Percentiles rank a stretch among this genome's conserved stretches.
Evolutionary conservation across 345 rosid species (phyloP).

Genomic region (Sisymbrium altissimum): DNA sequence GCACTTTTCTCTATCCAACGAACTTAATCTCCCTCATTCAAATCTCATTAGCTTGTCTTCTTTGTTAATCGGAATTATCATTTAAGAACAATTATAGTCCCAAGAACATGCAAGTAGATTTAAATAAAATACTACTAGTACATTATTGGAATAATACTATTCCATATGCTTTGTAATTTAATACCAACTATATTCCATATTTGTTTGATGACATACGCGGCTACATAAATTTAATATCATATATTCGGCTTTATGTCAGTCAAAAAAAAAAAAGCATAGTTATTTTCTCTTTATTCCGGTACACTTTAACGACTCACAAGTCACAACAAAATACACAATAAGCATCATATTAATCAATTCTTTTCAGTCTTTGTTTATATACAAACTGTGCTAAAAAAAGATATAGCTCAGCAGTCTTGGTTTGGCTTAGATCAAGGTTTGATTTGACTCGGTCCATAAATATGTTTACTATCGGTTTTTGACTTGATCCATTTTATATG

Average conservation of each 20-base stretch:
- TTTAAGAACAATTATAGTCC: slow-evolving; percentile 21
- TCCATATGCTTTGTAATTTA: slow-evolving; percentile 23
- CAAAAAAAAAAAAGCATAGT: not conserved
- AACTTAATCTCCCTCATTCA: slow-evolving; percentile 7
- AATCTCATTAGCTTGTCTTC: slow-evolving; percentile 5
- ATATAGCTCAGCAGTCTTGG: not conserved
- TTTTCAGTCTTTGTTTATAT: not conserved
- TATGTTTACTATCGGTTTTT: not conserved
- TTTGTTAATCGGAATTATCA: slow-evolving; percentile 15
- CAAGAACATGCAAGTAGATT: slow-evolving; percentile 28
- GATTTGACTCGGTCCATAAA: not conserved
- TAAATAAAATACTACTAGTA: not conserved
- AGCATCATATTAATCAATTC: not conserved
- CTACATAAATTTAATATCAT: slow-evolving; percentile 11
- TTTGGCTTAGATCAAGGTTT: not conserved
- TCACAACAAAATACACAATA: slow-evolving; percentile 1
- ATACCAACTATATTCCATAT: slow-evolving; percentile 25
- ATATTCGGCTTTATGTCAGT: slow-evolving; percentile 22
- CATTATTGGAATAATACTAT: slow-evolving; percentile 8
- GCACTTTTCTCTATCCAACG: slow-evolving; percentile 7
- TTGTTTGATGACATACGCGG: slow-evolving; percentile 17
- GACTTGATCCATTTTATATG: not conserved
- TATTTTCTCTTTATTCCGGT: slow-evolving; percentile 34
- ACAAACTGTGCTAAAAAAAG: not conserved
- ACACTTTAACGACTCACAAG: slow-evolving; percentile 24